Evolutionary conservation across 768 basidiomycete species (phyloP), one percentile per base, ranked within the genome.

Genomic region (Leccinum variicolor): DNA sequence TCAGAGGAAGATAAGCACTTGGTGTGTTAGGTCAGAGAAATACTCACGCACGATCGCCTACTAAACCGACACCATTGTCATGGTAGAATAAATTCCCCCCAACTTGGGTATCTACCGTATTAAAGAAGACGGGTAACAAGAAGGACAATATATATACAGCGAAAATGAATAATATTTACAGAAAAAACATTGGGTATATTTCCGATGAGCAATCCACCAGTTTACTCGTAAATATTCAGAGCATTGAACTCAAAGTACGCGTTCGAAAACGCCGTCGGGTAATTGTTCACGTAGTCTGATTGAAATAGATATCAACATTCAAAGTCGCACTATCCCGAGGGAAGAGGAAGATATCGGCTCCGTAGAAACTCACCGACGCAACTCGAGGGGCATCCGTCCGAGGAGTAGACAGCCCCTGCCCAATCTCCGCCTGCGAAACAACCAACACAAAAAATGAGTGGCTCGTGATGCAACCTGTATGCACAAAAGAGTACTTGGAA

Each of bases 231-330:
- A n/a, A 68, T 61, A 11, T 62, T 54, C 15, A 68, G 60, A 45
- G 57, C 14, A 19, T 69, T 69, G 58, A 69, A 66, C 25, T 64
- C 58, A 7, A 69, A 68, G 53, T 56, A 68, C 2, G 67, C 64
- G 1, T 65, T 61, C 0, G 54, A 63, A 51, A 58, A 66, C 23
- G 58, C 58, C 1, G 14, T 50, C 14, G 10, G 75, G 55, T 72
- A 50, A 3, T 75, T 67, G n/a, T 73, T 69, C 56, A 82, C 75
- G 63, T 88, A 86, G 19, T 72, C 76, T 58, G 63, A 59, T 17
- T 83, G 80, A 72, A 63, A 45, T 6, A 11, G 5, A 43, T 5
- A 45, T 15, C 19, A 25, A 14, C 23, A 23, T 25, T 80, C 81
- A 25, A 57, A 74, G 69, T 48, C 17, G 46, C 9, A 6, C 13